Base-by-base conservation (phyloP, 177 flowering plant genomes). In the Vitis hybrid region DNA sequence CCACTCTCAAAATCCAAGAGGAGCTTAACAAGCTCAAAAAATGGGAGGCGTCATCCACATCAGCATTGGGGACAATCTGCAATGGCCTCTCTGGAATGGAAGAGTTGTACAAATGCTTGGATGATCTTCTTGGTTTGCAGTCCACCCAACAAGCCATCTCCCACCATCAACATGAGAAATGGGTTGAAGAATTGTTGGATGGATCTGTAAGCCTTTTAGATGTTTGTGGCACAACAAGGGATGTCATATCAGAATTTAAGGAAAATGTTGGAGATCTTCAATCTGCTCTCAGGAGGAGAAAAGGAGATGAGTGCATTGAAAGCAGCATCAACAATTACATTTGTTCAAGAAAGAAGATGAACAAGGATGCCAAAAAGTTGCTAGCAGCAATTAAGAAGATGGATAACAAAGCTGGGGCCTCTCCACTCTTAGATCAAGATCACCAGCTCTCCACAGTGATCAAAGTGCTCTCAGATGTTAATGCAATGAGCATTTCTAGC, bases 281-380 rank as follows among this genome's bases (percentile, higher is more conserved):
- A 39, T 39, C 48, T 7, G 10, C 48, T 39, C 48, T 39, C 48
- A 39, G 48, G 48, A 39, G 48, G 10, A 39, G 48, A 39, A 39
- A 39, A 39, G 48, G 48, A 39, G 48, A 39, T 39, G 48, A 1
- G 48, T 39, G 48, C 48, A 39, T 39, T 39, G 48, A 39, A 8
- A 8, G 48, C 48, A 7, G 48, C 48, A 39, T 39, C 48, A 39
- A 39, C 2, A 39, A 39, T 39, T 39, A 39, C 48, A 39, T 39
- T 5, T 22, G 60, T 19, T 70, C 71, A 1, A 78, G 87, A 49
- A 86, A 79, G 75, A 70, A 72, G 14, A 62, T 74, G 70, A 82
- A 73, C 56, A 83, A 78, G 75, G 80, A 76, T 10, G 66, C 62
- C 1, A 31, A 31, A 2, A 75, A 74, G 55, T 60, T 33, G 51